Base-by-base conservation (phyloP, 768 basidiomycete species). In the Podaxis mareebaensis region DNA sequence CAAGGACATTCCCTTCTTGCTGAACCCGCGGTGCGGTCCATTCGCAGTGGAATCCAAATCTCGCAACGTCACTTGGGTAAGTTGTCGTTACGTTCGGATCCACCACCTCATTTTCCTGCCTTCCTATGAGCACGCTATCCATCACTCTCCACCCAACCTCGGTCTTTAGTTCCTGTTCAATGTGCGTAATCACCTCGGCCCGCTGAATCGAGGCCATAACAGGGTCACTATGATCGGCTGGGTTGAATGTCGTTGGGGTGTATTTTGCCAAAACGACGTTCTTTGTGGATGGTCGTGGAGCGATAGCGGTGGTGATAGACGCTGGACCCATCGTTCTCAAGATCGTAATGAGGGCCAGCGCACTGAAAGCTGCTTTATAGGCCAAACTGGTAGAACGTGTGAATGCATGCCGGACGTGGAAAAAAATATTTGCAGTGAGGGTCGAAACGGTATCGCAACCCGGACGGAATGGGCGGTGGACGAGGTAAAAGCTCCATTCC, bases 401-500 rank as follows among this genome's bases (percentile, higher is more conserved):
- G 46, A 59, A 28, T 15, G 33, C 30, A 24, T 59, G 46, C n/a
- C 30, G 44, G 40, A 59, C 49, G n/a, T 59, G 58, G 36, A 59
- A 49, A 17, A 51, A 49, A n/a, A 59, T 20, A 17, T 49, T 59
- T 20, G 58, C 44, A 2, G 58, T 59, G 58, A 59, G 58, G 20
- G 58, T 51, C 3, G 58, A 59, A 15, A 59, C 58, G 7, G 24
- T 36, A 51, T 59, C 48, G 12, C 46, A 49, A 10, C 22, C 58
- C 17, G 58, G 30, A 6, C 17, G 30, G 11, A 59, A 59, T 11
- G 58, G 58, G 20, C 38, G 44, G 12, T 20, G 26, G 13, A 49
- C 30, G 5, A 59, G 58, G 20, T 59, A 59, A 22, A 59, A 48
- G 30, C 46, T 59, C 58, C 58, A 59, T 51, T 59, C 58, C n/a